Percentiles rank a stretch among this genome's conserved stretches.
phyloP scores from a whole-genome alignment of 2,329 filamentous ascomycete species.

The Exophiala mesophila region DNA sequence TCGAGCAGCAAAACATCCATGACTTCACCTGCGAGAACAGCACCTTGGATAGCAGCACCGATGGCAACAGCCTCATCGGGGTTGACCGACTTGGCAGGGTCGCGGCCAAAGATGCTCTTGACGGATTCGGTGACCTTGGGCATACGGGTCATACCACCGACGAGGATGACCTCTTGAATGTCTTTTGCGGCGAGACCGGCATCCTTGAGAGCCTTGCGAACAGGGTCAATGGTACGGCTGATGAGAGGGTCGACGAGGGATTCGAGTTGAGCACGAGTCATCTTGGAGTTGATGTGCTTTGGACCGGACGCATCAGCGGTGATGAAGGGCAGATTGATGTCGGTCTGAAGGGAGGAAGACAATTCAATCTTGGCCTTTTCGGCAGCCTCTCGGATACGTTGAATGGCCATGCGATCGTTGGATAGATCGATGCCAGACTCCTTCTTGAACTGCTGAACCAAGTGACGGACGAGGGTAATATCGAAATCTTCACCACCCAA shows the following conservation, averaged over 20 bases:
- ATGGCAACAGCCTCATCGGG: constrained; percentile 97
- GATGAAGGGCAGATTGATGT: constrained; percentile 98
- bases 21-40: constrained; percentile 91
- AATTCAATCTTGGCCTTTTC: constrained; percentile 99
- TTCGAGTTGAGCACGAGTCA: constrained; percentile 89
- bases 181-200: constrained; percentile 86
- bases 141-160: constrained; percentile 99
- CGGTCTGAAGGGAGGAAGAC: constrained; percentile 88
- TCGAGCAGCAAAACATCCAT: constrained; percentile 94
- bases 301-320: constrained; percentile 91
- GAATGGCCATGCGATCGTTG: constrained; percentile 93
- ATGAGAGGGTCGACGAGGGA: constrained; percentile 87
- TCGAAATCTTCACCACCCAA: constrained; percentile 98
- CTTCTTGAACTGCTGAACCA: constrained; percentile 95
- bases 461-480: constrained; percentile 86
- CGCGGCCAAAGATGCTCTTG: constrained; percentile 93
- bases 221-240: constrained; percentile 78
- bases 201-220: constrained; percentile 96
- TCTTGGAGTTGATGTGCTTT: constrained; percentile 97
- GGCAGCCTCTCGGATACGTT: constrained; percentile 96
- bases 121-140: constrained; percentile 95
- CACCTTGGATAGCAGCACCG: constrained; percentile 94
- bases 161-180: constrained; percentile 95
- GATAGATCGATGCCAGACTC: constrained; percentile 87
- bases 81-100: constrained; percentile 97